Conservation (phyloP, 345 rosid genomes). For the Ricinus communis region DNA sequence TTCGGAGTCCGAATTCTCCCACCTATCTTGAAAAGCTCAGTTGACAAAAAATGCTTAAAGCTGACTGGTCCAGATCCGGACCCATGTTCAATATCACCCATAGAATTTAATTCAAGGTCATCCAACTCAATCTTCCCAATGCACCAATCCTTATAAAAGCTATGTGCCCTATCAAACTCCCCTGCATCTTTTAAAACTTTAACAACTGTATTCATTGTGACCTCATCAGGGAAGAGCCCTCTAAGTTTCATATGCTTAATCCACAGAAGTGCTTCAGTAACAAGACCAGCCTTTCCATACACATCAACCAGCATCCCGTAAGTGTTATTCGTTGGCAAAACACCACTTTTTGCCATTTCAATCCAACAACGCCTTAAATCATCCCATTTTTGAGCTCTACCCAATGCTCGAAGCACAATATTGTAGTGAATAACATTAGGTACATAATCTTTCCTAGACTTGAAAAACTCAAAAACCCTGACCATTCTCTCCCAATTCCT, state of each 20-base stretch:
- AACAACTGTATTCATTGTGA: constrained; percentile 76
- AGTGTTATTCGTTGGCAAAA: constrained; percentile 71
- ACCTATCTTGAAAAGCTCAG: constrained; percentile 75
- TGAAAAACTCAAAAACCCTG: constrained; percentile 72
- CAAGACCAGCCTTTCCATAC: constrained; percentile 83
- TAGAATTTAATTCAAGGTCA: constrained; percentile 63
- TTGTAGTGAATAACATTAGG: constrained; percentile 84
- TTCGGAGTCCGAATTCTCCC: constrained; percentile 49
- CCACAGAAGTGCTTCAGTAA: constrained; percentile 79
- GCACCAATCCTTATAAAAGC: constrained; percentile 80
- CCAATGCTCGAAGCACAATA: constrained; percentile 70
- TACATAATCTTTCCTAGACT: constrained; percentile 53
- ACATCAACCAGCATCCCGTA: constrained; percentile 89
- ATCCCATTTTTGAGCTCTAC: constrained; percentile 87
- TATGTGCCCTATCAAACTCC: constrained; percentile 74
- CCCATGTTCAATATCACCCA: constrained; percentile 36
- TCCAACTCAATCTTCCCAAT: constrained; percentile 57
- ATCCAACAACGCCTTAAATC: constrained; percentile 77
- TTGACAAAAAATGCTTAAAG: constrained; percentile 74
- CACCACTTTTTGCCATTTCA: constrained; percentile 75
- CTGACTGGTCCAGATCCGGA: constrained; percentile 49
- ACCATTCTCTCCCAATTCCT: constrained; percentile 52
- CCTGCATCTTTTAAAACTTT: constrained; percentile 68
- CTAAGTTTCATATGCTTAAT: constrained; percentile 80
- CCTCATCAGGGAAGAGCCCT: constrained; percentile 74